Evolutionary conservation across 768 basidiomycete genomes (phyloP).

Genomic region (Amanita fuliginea): DNA sequence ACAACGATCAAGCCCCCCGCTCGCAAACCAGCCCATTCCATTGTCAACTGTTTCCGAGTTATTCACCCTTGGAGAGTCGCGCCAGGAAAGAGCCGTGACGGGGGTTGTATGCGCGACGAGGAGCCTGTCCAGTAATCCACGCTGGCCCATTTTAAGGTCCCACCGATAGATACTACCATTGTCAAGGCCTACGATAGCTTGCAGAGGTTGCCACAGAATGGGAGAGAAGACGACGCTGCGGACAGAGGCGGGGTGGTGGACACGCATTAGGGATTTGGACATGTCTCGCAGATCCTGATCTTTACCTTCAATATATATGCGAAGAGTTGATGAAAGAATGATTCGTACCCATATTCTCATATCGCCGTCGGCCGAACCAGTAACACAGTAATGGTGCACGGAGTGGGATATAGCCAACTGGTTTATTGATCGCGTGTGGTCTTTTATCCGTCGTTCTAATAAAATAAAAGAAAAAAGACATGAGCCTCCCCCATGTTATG

Average conservation of each 20-base stretch:
- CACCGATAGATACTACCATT: constrained; percentile 69
- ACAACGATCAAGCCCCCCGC: constrained; percentile 67
- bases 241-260: constrained; percentile 60
- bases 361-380: constrained; percentile 73
- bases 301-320: neutral
- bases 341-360: constrained; percentile 65
- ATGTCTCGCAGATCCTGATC: constrained; percentile 64
- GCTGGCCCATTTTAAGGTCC: constrained; percentile 72
- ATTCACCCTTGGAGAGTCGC: constrained; percentile 13
- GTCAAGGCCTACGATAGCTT: constrained; percentile 58
- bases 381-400: constrained; percentile 63
- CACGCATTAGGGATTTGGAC: constrained; percentile 55
- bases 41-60: constrained; percentile 17
- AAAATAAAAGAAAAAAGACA: neutral
- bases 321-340: neutral
- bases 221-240: constrained; percentile 65
- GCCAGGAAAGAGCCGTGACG: constrained; percentile 70
- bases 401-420: constrained; percentile 57
- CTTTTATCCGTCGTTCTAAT: constrained; percentile 53
- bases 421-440: constrained; percentile 66
- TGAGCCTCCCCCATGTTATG: neutral
- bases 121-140: constrained; percentile 60
- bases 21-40: constrained; percentile 64
- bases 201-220: constrained; percentile 49
- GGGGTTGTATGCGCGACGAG: constrained; percentile 65